These are phyloP conservation scores for Fraxinus pennsylvanica DNA, from an alignment of 257 asterid genomes.

Conservation along the genomic window DNA sequence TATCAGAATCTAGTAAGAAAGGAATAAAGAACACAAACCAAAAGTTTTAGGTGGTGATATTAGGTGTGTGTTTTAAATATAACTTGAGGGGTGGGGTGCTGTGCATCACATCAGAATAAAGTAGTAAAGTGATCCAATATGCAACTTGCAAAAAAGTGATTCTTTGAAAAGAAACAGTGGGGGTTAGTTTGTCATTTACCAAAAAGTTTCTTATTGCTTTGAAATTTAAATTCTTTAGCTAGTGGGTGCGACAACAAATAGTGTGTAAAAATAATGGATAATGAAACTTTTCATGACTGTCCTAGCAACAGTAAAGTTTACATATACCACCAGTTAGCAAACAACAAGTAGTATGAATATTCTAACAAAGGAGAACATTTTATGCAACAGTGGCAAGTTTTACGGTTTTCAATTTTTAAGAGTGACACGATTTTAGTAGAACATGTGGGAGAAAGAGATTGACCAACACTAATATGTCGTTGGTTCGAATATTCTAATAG, in stretches of 20 bases:
- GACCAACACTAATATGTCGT: not conserved
- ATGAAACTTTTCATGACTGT: conserved; percentile 19
- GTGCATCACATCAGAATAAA: conserved; percentile 47
- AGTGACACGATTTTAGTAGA: not conserved
- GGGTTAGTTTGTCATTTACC: conserved; percentile 54
- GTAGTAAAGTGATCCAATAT: conserved; percentile 33
- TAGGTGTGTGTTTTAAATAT: not conserved
- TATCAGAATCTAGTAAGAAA: conserved; percentile 46
- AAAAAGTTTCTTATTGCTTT: conserved; percentile 25
- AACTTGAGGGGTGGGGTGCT: conserved; percentile 7
- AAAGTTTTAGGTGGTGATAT: not conserved
- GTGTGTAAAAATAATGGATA: conserved; percentile 23
- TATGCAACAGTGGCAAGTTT: not conserved
- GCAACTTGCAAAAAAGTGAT: conserved; percentile 48
- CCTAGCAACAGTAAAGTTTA: conserved; percentile 21
- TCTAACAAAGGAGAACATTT: not conserved
- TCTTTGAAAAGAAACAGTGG: conserved; percentile 38
- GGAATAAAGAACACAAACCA: conserved; percentile 34
- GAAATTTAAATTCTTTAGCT: conserved; percentile 27
- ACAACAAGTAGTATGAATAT: conserved; percentile 8
- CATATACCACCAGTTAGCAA: conserved; percentile 11
- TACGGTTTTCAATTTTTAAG: too few species aligned
- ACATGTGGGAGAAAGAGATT: not conserved
- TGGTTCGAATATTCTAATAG: not conserved
- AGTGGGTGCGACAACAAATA: conserved; percentile 41